These are phyloP conservation scores for Neurospora sublineolata DNA, from an alignment of 495 filamentous ascomycete species.

Conservation along the genomic window DNA sequence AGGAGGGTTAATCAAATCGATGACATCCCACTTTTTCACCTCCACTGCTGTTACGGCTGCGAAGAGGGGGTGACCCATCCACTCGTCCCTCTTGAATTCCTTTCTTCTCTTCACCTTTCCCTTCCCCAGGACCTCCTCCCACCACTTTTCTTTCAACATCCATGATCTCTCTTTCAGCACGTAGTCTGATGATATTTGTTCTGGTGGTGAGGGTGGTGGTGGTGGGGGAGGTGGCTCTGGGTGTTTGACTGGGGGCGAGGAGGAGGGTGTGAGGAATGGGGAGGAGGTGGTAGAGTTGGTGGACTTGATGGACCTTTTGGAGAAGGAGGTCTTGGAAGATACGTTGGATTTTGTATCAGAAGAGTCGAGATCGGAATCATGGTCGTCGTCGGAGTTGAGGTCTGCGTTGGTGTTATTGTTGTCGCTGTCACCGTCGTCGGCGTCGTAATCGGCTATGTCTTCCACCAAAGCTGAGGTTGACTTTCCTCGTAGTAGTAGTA, in stretches of 20 bases:
- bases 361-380: background rate
- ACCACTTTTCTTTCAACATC: conserved; percentile 36
- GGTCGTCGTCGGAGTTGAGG: background rate
- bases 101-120: background rate
- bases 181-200: background rate
- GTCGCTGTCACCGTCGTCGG: background rate
- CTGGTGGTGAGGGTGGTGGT: background rate
- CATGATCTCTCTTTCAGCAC: background rate
- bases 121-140: conserved; percentile 34
- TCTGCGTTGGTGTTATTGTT: background rate
- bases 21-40: background rate
- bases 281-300: background rate
- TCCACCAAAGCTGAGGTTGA: background rate
- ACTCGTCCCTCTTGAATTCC: background rate
- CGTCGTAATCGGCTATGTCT: background rate
- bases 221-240: background rate
- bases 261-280: background rate
- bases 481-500: no score
- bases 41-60: background rate
- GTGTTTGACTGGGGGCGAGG: background rate
- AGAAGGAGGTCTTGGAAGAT: background rate
- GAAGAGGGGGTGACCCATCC: background rate
- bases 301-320: background rate
- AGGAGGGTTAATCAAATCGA: background rate
- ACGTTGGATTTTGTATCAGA: background rate